These are phyloP conservation scores for Agastache rugosa DNA, from an alignment of 257 asterid genomes.

Conservation along the genomic window DNA sequence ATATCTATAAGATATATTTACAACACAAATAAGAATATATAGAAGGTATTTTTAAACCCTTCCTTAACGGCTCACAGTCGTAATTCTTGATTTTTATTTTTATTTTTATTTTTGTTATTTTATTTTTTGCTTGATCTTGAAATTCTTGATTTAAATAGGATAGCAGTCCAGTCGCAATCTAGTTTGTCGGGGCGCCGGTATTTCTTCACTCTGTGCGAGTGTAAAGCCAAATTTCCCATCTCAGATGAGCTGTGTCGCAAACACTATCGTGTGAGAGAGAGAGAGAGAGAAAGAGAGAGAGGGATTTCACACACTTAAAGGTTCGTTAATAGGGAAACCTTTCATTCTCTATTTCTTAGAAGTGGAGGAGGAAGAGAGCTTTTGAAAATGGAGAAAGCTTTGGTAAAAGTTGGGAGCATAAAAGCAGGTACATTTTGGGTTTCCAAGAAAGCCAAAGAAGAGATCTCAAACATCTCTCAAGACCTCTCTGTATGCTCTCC, in stretches of 20 bases:
- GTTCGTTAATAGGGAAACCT: not conserved
- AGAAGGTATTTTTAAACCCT: no score
- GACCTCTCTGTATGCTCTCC: constrained; percentile 68
- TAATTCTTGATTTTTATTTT: no score
- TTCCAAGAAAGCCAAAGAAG: constrained; percentile 92
- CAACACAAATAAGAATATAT: not conserved
- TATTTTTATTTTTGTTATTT: no score
- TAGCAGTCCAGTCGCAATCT: constrained; percentile 10
- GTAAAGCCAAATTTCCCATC: constrained; percentile 42
- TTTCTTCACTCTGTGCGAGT: constrained; percentile 28
- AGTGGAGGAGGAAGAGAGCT: not conserved
- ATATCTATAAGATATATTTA: no score
- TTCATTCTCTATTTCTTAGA: constrained; percentile 22
- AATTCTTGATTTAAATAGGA: not conserved
- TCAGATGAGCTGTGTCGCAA: constrained; percentile 53
- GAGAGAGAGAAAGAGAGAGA: constrained; percentile 14
- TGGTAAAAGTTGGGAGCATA: constrained; percentile 81
- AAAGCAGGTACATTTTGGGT: constrained; percentile 91
- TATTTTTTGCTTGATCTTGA: no score
- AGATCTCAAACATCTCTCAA: constrained; percentile 86
- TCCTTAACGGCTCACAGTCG: no score
- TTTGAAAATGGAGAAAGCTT: constrained; percentile 78
- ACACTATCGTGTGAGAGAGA: constrained; percentile 26
- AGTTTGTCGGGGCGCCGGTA: constrained; percentile 48
- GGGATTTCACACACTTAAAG: not conserved